Percentiles rank a stretch among this genome's conserved stretches.
Evolutionary conservation across 805 yeast genomes (phyloP).

Genomic region (Yarrowia hollandica): DNA sequence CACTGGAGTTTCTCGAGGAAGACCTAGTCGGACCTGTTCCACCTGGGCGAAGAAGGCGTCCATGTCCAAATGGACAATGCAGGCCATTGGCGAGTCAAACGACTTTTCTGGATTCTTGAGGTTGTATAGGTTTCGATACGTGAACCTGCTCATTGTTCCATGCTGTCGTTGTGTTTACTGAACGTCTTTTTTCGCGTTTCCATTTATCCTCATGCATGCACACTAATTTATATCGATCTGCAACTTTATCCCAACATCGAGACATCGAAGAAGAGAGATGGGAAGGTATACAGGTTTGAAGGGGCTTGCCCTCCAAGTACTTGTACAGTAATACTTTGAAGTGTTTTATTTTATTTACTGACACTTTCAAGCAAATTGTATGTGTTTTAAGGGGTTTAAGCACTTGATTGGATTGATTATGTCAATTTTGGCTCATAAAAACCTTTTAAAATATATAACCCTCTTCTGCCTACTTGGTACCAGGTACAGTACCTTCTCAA

Average conservation of each 20-base stretch:
- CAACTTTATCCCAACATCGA: neutral
- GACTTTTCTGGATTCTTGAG: conserved; percentile 42
- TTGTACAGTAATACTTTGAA: no score
- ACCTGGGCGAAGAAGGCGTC: conserved; percentile 97
- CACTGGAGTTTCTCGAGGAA: conserved; percentile 70
- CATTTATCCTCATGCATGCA: conserved; percentile 8
- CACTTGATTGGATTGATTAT: no score
- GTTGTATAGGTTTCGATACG: conserved; percentile 33
- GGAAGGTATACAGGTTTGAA: no score
- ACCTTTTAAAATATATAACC: no score
- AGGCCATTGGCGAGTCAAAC: conserved; percentile 67
- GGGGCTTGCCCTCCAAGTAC: no score
- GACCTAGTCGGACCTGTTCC: conserved; percentile 73
- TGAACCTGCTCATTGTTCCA: conserved; percentile 29
- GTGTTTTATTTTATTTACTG: no score
- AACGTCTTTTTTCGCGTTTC: conserved; percentile 1
- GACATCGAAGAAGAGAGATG: neutral
- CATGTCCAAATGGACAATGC: conserved; percentile 82
- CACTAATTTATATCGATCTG: neutral
- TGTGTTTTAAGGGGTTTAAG: no score
- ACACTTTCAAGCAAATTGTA: no score
- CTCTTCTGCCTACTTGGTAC: no score
- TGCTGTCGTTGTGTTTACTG: neutral
- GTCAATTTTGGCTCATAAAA: no score
- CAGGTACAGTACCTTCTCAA: no score